phyloP scores from a whole-genome alignment of 257 asterid species.

The Przewalskia tangutica region DNA sequence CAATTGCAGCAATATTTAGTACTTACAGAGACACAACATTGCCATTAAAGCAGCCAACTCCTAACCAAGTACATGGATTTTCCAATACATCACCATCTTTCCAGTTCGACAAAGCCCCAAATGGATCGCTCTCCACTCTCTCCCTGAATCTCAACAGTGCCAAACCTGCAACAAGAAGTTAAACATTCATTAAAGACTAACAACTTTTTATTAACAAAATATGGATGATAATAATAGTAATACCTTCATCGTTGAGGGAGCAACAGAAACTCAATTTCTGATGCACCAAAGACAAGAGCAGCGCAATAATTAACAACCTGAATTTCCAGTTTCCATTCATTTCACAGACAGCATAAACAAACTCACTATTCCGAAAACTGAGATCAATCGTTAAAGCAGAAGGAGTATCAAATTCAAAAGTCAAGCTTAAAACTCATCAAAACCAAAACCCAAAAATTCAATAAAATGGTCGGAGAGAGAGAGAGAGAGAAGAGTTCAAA shows the following conservation, averaged over 20 bases:
- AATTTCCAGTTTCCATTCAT: conserved; percentile 24
- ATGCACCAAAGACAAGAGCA: conserved; percentile 12
- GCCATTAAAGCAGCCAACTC: conserved; percentile 61
- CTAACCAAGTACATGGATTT: conserved; percentile 71
- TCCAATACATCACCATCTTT: conserved; percentile 41
- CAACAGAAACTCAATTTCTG: conserved; percentile 19
- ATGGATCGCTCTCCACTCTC: conserved; percentile 45
- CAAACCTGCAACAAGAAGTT: conserved; percentile 33
- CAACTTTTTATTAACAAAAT: not conserved
- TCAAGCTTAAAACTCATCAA: conserved; percentile 13
- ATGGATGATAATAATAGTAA: not conserved
- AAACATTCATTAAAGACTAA: not conserved
- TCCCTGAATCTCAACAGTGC: conserved; percentile 59
- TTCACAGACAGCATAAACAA: conserved; percentile 8
- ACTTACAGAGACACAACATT: conserved; percentile 66
- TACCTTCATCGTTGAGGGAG: conserved; percentile 65
- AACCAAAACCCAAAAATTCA: not conserved
- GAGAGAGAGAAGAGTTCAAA: not conserved
- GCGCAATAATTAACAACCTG: conserved; percentile 3
- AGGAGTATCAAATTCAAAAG: conserved; percentile 11
- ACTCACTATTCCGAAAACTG: conserved; percentile 7
- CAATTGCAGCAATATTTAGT: not conserved
- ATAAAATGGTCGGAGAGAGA: not conserved
- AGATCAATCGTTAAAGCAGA: conserved; percentile 11
- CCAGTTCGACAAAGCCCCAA: conserved; percentile 62